Base-by-base conservation (phyloP, 2,329 filamentous ascomycete genomes). In the Cladosporium austrohemisphaericum region DNA sequence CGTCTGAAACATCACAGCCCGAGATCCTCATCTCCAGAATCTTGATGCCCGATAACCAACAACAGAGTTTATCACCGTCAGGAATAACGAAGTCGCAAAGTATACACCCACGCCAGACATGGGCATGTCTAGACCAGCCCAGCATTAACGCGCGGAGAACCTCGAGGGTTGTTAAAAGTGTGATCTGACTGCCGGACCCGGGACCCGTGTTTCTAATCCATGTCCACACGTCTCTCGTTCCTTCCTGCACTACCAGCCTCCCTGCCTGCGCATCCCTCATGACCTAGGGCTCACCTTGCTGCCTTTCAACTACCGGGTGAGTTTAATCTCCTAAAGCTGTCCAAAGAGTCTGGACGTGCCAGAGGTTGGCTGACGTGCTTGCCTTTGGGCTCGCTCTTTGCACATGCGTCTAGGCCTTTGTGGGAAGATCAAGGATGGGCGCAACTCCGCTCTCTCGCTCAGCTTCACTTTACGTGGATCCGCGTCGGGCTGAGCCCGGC, bases 121-220 rank as follows among this genome's bases (percentile, higher is more conserved):
- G 19, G 37, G 37, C 37, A 14, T 14, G 22, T 25, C 41, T 35
- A 19, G 41, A 45, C 31, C 41, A 35, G 41, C 41, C 33, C 25
- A 29, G 14, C 41, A 33, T n/a, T n/a, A n/a, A n/a, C n/a, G n/a
- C 41, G 41, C 41, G 41, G 41, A 45, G 41, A 45, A 45, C 41
- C 41, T 45, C 41, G 31, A 45, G 41, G 41, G 20, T 45, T 26
- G 20, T 19, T 14, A 11, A 40, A 40, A 40, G 23, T 28, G 19
- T 40, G 23, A 40, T 22, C 37, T 40, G 37, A 40, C 22, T 40
- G 37, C 37, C 37, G 37, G 37, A 40, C 37, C 37, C 37, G 37
- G 37, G 14, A 19, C n/a, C 37, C 37, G 37, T 40, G 37, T 40
- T 23, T 23, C 28, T 16, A 10, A 40, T 16, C 23, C 37, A 40